Conservation (phyloP, 192 early-diverging fungal genomes). For the Coemansia sp. region DNA sequence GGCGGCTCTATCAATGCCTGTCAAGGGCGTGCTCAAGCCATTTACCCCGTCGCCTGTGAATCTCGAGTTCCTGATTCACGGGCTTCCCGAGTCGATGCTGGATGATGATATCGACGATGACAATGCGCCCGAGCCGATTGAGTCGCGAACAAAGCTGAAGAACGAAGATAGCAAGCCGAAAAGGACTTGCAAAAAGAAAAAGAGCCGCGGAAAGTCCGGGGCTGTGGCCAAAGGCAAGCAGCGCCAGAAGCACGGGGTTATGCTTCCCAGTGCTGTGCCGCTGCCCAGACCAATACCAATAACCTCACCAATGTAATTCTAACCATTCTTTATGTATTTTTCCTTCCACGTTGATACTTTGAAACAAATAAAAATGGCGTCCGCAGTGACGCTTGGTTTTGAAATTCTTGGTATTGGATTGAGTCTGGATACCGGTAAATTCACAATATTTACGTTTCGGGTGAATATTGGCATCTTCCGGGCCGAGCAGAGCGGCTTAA, state of each 20-base stretch:
- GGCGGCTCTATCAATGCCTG: neutral
- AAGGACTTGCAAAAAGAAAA: slow-evolving; percentile 30
- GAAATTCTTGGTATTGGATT: neutral
- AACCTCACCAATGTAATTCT: slow-evolving; percentile 45
- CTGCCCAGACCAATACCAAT: slow-evolving; percentile 36
- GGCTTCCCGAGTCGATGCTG: slow-evolving; percentile 13
- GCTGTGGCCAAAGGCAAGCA: slow-evolving; percentile 2
- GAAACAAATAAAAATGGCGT: slow-evolving; percentile 5
- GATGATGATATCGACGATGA: slow-evolving; percentile 4
- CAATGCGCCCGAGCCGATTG: neutral
- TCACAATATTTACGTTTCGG: neutral
- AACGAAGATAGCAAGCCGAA: slow-evolving; percentile 15
- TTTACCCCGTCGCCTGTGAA: slow-evolving; percentile 40
- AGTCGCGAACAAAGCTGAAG: neutral
- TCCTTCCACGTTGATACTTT: neutral
- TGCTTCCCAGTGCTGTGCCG: slow-evolving; percentile 23
- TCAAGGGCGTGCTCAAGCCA: slow-evolving; percentile 51
- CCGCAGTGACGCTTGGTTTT: neutral
- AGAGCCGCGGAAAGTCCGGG: slow-evolving; percentile 13
- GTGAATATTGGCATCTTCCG: neutral
- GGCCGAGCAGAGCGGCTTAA: neutral
- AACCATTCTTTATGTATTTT: slow-evolving; percentile 4
- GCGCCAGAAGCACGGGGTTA: slow-evolving; percentile 13
- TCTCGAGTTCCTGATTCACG: slow-evolving; percentile 22
- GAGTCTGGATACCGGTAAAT: too few relatives aligned